A percentile compares a stretch with the other conserved stretches of the same genome.
These are phyloP conservation scores for Dactylellina drechsleri DNA, from an alignment of 2,329 filamentous ascomycete genomes.

Conservation along the genomic window DNA sequence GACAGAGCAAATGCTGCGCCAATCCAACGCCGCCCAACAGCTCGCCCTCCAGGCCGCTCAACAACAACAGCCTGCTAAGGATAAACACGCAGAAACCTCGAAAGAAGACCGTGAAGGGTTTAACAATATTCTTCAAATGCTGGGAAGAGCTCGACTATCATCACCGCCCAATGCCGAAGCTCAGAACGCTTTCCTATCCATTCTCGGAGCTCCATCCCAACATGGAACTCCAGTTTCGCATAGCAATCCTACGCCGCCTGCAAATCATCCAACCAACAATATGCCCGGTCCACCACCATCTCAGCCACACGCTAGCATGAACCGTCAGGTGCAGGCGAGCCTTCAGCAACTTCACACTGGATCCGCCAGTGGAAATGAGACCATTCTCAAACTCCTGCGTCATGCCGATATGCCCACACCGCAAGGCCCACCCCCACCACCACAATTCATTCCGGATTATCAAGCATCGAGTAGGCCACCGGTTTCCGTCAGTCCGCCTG, in stretches of 20 bases:
- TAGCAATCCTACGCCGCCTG: slow-evolving; percentile 37
- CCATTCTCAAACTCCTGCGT: slow-evolving; percentile 45
- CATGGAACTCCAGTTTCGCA: slow-evolving; percentile 52
- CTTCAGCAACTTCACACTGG: slow-evolving; percentile 25
- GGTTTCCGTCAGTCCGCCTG: slow-evolving; percentile 44
- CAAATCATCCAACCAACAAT: slow-evolving; percentile 43
- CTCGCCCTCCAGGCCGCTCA: neutral
- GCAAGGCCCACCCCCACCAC: slow-evolving; percentile 42
- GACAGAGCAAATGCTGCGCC: slow-evolving; percentile 16
- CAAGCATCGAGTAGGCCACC: slow-evolving; percentile 45
- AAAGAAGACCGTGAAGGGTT: slow-evolving; percentile 68
- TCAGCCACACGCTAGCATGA: slow-evolving; percentile 15
- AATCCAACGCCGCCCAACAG: neutral
- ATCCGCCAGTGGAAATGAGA: slow-evolving; percentile 36
- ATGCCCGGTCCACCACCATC: slow-evolving; percentile 33
- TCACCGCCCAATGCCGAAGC: slow-evolving; percentile 46
- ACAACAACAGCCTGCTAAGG: slow-evolving; percentile 48
- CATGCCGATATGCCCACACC: slow-evolving; percentile 53
- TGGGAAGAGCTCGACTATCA: slow-evolving; percentile 61
- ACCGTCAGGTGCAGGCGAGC: slow-evolving; percentile 10
- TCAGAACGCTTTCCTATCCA: slow-evolving; percentile 43
- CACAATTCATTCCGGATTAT: slow-evolving; percentile 48
- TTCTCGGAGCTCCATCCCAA: slow-evolving; percentile 46
- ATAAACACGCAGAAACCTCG: slow-evolving; percentile 57
- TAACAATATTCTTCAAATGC: slow-evolving; percentile 66